Evolutionary conservation across 2,329 filamentous ascomycete genomes (phyloP), one percentile per base, ranked within the genome.

Genomic region (Fusarium buharicum): DNA sequence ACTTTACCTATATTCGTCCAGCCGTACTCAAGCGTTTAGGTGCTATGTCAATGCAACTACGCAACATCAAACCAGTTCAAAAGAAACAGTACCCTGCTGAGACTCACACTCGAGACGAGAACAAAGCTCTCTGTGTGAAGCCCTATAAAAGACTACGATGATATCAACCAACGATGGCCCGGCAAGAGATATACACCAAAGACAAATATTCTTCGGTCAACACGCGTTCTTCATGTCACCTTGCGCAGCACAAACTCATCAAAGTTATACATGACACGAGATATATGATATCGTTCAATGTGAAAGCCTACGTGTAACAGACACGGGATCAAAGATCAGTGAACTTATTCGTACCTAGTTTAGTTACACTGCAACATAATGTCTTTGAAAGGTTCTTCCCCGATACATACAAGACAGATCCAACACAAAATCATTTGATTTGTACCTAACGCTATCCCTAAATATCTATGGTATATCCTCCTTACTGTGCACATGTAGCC

Each of bases 391-490:
- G 8, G 12, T 30, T 14, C 13, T n/a, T n/a, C 13, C 14, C 6
- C 8, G 7, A 33, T 14, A n/a, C 6, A 13, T 33, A n/a, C n/a
- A 13, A 51, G 10, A 40, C 16, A 34, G 24, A 16, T 18, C 31
- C n/a, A 14, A 17, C 20, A 16, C 27, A 33, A 44, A 48, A 14
- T 43, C 41, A 30, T 40, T 55, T 52, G 24, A 34, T 55, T 58
- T 50, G 44, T 51, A 38, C 13, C n/a, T 33, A 55, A 51, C 51
- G 46, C 33, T 43, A 28, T 38, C 55, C 34, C 60, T 12, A 57
- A 45, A 44, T 31, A 36, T 65, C 47, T 50, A 51, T 70, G 68
- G 68, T 70, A 70, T 70, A 70, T 69, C 68, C 68, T 50, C 48
- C 60, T 20, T 51, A 36, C 46, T 50, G 22, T 47, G 44, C 44